Conservation (phyloP, 495 filamentous ascomycete genomes). For the Trichoderma erinaceum region DNA sequence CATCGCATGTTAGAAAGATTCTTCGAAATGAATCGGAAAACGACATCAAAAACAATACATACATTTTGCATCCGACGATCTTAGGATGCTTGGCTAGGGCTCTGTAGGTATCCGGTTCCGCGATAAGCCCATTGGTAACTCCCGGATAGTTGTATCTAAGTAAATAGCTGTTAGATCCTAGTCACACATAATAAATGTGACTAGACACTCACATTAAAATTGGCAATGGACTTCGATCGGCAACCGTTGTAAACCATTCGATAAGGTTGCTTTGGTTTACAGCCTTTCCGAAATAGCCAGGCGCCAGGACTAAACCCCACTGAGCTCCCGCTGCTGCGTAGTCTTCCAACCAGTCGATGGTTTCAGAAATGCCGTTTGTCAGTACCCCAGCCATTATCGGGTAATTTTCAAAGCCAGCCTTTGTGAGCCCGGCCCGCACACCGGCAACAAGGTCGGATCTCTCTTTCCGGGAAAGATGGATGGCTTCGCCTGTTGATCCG, state of each 20-base stretch:
- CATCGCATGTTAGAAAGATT: background rate
- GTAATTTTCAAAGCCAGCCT: conserved; percentile 52
- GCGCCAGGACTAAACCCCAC: conserved; percentile 55
- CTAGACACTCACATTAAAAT: conserved; percentile 40
- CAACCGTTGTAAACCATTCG: conserved; percentile 50
- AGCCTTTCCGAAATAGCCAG: conserved; percentile 50
- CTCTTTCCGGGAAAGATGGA: conserved; percentile 57
- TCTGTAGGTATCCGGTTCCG: conserved; percentile 50
- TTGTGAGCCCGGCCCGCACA: conserved; percentile 47
- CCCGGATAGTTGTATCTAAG: conserved; percentile 59
- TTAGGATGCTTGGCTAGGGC: conserved; percentile 49
- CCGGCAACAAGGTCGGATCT: conserved; percentile 48
- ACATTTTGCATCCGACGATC: conserved; percentile 62
- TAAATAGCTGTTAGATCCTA: background rate
- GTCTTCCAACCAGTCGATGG: conserved; percentile 50
- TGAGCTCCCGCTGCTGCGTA: conserved; percentile 54
- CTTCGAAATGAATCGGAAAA: background rate
- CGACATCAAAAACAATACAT: conserved; percentile 11
- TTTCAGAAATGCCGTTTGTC: conserved; percentile 57
- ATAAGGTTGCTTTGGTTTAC: conserved; percentile 44
- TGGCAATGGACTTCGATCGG: conserved; percentile 47
- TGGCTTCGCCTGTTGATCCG: conserved; percentile 62
- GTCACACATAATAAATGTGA: background rate
- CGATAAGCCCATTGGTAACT: conserved; percentile 54
- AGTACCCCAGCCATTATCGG: conserved; percentile 65